Conservation (phyloP, 768 basidiomycete species). For the Mycena alexandri region DNA sequence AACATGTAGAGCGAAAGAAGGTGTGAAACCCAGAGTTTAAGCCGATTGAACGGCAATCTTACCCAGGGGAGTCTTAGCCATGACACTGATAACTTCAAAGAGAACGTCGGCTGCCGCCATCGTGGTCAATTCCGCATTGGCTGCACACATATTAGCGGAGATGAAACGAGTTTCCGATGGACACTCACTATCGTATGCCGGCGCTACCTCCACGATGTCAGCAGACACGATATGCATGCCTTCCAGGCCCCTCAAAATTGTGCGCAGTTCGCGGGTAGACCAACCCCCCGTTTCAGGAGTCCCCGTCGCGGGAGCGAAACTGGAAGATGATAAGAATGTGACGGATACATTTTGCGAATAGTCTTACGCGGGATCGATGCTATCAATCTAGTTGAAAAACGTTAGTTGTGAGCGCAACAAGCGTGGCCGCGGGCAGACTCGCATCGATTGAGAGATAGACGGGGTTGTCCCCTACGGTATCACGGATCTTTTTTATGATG, state of each 20-base stretch:
- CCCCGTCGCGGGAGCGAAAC: conserved; percentile 84
- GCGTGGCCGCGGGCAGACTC: conserved; percentile 38
- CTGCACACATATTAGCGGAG: conserved; percentile 16
- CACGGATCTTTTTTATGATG: conserved; percentile 84
- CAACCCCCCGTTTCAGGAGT: conserved; percentile 89
- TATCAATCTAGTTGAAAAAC: conserved; percentile 67
- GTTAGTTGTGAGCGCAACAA: background rate
- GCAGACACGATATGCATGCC: conserved; percentile 84
- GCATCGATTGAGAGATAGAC: conserved; percentile 87
- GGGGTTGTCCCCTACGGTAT: conserved; percentile 79
- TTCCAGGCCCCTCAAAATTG: conserved; percentile 80
- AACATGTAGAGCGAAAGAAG: conserved; percentile 1
- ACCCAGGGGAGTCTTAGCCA: conserved; percentile 84
- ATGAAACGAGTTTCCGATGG: background rate
- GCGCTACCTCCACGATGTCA: conserved; percentile 89
- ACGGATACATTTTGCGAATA: background rate
- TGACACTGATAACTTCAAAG: conserved; percentile 81
- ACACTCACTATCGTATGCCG: conserved; percentile 72
- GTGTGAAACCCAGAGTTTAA: background rate
- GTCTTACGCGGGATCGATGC: conserved; percentile 74
- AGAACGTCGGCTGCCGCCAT: conserved; percentile 64
- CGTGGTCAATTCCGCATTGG: conserved; percentile 52
- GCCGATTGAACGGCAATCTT: conserved; percentile 52
- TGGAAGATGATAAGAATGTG: background rate
- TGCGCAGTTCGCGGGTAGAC: conserved; percentile 86